Base-by-base conservation (phyloP, 371 early-diverging fungal genomes). In the Actinomortierella ambigua region DNA sequence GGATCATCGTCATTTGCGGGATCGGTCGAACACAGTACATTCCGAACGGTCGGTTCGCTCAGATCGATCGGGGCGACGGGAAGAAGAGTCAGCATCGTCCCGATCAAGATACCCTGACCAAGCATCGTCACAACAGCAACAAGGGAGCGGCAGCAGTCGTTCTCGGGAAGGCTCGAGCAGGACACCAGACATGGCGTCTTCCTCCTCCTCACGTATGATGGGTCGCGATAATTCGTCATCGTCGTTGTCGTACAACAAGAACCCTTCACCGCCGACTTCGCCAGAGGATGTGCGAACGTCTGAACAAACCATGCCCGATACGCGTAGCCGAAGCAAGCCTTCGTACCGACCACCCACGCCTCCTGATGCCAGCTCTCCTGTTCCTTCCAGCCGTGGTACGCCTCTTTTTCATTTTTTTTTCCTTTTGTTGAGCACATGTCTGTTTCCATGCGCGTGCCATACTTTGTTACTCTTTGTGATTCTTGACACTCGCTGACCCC, bases 11-110 rank as follows among this genome's bases (percentile, higher is more conserved):
- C 34, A 34, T 34, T 4, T 34, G 28, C 66, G 73, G 1, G 73
- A 71, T 50, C 48, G 73, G 46, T 71, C 73, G 24, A 71, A 71
- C 50, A 71, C 73, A 1, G 73, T 62, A 6, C 52, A 62, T 13
- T 71, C 73, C 1, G 73, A 71, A 29, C 61, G 73, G 5, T 70
- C 70, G 1, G 70, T 65, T 51, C 57, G 65, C n/a, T 70, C 70
- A 5, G 61, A 53, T 17, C 65, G 62, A 18, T 70, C 71, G 15
- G 50, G 56, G 6, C 40, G 53, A 2, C 54, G 58, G 26, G 65
- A 67, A 5, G 61, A 55, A 29, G 22, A 48, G 15, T 18, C 48
- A 22, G 48, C 48, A 48, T 22, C 20, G 9, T 24, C 22, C 15
- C 48, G 48, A 48, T 9, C 22, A 48, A 34, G 34, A 34, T 34